phyloP scores from a whole-genome alignment of 2,329 filamentous ascomycete species.

The Colletotrichum lindemuthianum region DNA sequence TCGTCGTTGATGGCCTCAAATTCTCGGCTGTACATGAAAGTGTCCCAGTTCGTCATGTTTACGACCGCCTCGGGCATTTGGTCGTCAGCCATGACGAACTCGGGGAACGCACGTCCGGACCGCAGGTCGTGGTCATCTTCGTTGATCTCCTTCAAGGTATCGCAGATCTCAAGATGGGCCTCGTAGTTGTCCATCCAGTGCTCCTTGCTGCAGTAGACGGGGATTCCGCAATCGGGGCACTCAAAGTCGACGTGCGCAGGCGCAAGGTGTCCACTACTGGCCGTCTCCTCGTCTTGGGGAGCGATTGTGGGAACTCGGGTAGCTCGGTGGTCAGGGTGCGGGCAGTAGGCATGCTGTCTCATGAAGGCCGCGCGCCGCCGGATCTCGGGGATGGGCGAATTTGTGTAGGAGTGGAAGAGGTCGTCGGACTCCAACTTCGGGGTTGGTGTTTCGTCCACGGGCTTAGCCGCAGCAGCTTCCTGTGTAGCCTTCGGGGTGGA shows the following conservation, averaged over 20 bases:
- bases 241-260: slow-evolving; percentile 91
- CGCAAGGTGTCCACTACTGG: slow-evolving; percentile 64
- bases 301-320: slow-evolving; percentile 75
- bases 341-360: slow-evolving; percentile 91
- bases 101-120: slow-evolving; percentile 90
- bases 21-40: slow-evolving; percentile 90
- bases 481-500: slow-evolving; percentile 41
- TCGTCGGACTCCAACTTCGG: slow-evolving; percentile 73
- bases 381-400: slow-evolving; percentile 89
- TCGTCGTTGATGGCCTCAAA: slow-evolving; percentile 93
- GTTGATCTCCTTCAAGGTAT: slow-evolving; percentile 91
- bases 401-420: slow-evolving; percentile 91
- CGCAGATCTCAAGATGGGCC: slow-evolving; percentile 89
- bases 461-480: slow-evolving; percentile 43
- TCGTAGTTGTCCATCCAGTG: slow-evolving; percentile 98
- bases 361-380: slow-evolving; percentile 89
- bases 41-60: slow-evolving; percentile 99
- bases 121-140: slow-evolving; percentile 97
- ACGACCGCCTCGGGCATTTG: slow-evolving; percentile 93
- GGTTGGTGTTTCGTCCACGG: slow-evolving; percentile 38
- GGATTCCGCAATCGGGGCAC: slow-evolving; percentile 94
- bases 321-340: slow-evolving; percentile 86
- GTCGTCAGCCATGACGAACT: slow-evolving; percentile 89
- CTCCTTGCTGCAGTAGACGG: slow-evolving; percentile 91
- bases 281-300: slow-evolving; percentile 71